Base-by-base conservation (phyloP, 176 grass and related monocot genomes). In the Triticum timopheevii region DNA sequence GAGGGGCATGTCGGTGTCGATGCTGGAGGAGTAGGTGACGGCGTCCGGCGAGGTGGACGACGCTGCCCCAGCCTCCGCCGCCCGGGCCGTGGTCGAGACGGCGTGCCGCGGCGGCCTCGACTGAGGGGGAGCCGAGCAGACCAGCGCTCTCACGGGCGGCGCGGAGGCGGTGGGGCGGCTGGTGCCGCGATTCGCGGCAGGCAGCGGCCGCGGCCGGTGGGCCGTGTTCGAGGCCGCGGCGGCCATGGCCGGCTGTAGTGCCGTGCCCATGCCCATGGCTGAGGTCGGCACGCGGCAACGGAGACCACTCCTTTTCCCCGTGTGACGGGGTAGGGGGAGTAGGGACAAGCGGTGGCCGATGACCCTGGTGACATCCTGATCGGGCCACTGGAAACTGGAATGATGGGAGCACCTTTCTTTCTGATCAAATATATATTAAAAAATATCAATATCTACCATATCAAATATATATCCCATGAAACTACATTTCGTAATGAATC, bases 1-100 rank as follows among this genome's bases (percentile, higher is more conserved):
- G 72, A 96, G 73, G 19, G 94, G 94, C 45, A 87, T 76, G 69
- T 93, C 89, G 25, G 91, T 96, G 84, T 87, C 87, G 86, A 93
- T 93, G 87, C 86, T 89, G 69, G 89, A 82, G 5, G 89, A 81
- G 90, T 93, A 91, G 19, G 91, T 88, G 3, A 96, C 89, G n/a
- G 90, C 77, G 82, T 87, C 91, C 9, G 71, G 72, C 27, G 84
- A 76, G 61, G 89, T n/a, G 47, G 82, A 81, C 7, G 86, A 82
- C 54, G 82, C 70, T n/a, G 78, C 34, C 47, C 47, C 19, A 45
- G n/a, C 80, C 19, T 27, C 85, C 0, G 89, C 81, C 17, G 85
- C 62, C 8, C 85, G 81, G 49, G 89, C 77, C 38, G 30, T 77
- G 4, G 85, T 19, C 36, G 2, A 16, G n/a, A 34, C 68, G 36